phyloP scores from a whole-genome alignment of 345 rosid genomes.

The Pistacia integerrima region DNA sequence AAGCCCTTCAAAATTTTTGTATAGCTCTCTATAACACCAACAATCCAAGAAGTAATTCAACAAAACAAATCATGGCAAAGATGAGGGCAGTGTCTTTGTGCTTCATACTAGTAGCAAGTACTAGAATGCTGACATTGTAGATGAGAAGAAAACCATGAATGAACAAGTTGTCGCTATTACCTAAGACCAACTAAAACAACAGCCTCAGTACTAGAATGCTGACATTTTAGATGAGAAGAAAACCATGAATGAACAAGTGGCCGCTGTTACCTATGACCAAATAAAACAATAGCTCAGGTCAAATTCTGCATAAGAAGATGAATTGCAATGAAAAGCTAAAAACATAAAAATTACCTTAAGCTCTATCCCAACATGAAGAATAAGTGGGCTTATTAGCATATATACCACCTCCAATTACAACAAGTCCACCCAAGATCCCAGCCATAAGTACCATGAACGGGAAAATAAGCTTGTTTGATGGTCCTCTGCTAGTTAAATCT shows the following conservation, averaged over 20 bases:
- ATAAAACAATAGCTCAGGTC: not conserved
- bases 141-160: slow-evolving; percentile 74
- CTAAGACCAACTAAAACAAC: slow-evolving; percentile 28
- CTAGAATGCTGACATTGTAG: slow-evolving; percentile 60
- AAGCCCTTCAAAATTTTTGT: slow-evolving; percentile 70
- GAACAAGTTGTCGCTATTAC: slow-evolving; percentile 81
- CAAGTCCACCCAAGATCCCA: slow-evolving; percentile 80
- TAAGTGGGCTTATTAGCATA: slow-evolving; percentile 81
- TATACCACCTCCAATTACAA: slow-evolving; percentile 92
- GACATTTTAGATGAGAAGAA: slow-evolving; percentile 77
- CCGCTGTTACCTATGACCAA: slow-evolving; percentile 66
- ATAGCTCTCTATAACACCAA: slow-evolving; percentile 66
- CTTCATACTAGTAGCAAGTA: too few relatives aligned
- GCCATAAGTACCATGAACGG: slow-evolving; percentile 78
- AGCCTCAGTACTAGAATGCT: slow-evolving; percentile 49
- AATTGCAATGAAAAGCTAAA: not conserved
- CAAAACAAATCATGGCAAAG: slow-evolving; percentile 62
- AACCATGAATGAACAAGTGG: slow-evolving; percentile 74
- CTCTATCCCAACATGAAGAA: slow-evolving; percentile 70
- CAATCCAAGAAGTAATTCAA: slow-evolving; percentile 70
- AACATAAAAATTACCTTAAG: slow-evolving; percentile 54
- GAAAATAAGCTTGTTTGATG: slow-evolving; percentile 47
- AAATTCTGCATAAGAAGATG: not conserved
- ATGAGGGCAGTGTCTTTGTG: slow-evolving; percentile 38
- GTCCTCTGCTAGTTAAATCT: slow-evolving; percentile 24